Conservation (phyloP, 148 eudicot species). For the Silene latifolia region DNA sequence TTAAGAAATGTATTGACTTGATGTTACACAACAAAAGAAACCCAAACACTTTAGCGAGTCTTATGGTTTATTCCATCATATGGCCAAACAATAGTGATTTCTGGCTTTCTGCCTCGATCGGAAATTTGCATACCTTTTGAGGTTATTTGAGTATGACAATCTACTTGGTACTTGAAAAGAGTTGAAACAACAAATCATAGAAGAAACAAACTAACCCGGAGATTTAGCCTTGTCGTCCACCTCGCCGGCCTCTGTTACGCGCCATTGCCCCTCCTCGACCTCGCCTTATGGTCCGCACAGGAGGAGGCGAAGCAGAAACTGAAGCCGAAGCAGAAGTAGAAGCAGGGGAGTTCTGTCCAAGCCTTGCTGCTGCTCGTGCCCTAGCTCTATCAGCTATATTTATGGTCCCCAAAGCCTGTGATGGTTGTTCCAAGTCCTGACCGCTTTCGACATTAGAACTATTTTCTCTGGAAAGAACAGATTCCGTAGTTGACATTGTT, state of each 20-base stretch:
- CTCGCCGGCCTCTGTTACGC: slow-evolving; percentile 55
- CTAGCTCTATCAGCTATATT: slow-evolving; percentile 59
- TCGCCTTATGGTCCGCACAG: slow-evolving; percentile 29
- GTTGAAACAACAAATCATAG: slow-evolving; percentile 16
- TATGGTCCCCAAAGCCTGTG: slow-evolving; percentile 53
- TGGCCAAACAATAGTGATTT: too few relatives aligned
- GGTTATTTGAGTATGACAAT: background rate
- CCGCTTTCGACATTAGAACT: slow-evolving; percentile 29
- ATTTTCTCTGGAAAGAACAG: slow-evolving; percentile 36
- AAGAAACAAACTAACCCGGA: background rate
- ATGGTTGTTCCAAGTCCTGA: slow-evolving; percentile 28
- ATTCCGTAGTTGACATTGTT: slow-evolving; percentile 28
- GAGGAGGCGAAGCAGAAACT: background rate
- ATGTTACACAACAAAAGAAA: too few relatives aligned
- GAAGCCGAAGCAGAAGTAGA: slow-evolving; percentile 23
- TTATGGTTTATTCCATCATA: too few relatives aligned
- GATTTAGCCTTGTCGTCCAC: slow-evolving; percentile 35
- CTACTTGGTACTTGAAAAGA: background rate
- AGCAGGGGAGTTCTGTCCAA: slow-evolving; percentile 31
- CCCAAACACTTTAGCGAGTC: too few relatives aligned
- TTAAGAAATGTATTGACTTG: too few relatives aligned
- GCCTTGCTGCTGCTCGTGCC: slow-evolving; percentile 42
- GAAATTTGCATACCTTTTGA: background rate
- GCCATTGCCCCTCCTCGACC: slow-evolving; percentile 46
- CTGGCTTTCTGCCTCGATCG: too few relatives aligned